phyloP scores from a whole-genome alignment of 2,329 filamentous ascomycete species.

The Alternaria gaisen region DNA sequence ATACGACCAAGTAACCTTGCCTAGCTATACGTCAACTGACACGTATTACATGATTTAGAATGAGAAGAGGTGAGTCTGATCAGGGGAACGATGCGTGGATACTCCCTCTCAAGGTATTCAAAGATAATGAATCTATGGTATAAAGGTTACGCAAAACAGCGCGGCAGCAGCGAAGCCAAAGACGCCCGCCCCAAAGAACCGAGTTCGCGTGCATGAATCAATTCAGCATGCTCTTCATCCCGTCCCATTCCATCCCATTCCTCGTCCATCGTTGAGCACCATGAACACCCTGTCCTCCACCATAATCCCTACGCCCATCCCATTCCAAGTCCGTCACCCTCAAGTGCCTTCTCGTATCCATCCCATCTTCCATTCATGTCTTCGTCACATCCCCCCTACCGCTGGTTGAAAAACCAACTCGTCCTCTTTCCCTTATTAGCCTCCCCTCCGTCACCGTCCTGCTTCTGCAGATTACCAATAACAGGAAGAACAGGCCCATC shows the following conservation, averaged over 20 bases:
- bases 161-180: background rate
- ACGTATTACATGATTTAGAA: background rate
- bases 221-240: background rate
- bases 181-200: background rate
- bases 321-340: background rate
- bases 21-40: slow-evolving; percentile 17
- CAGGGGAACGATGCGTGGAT: background rate
- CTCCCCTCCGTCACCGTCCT: slow-evolving; percentile 62
- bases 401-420: slow-evolving; percentile 74
- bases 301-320: background rate
- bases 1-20: background rate
- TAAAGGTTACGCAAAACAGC: slow-evolving; percentile 7
- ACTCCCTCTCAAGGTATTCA: slow-evolving; percentile 2
- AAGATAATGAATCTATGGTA: slow-evolving; percentile 16
- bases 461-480: slow-evolving; percentile 58
- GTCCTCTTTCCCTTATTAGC: slow-evolving; percentile 67
- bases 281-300: background rate
- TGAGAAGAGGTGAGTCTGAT: background rate
- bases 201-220: background rate
- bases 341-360: background rate
- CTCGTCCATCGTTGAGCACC: background rate
- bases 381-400: slow-evolving; percentile 10
- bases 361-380: background rate
- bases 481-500: slow-evolving; percentile 53
- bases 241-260: background rate